phyloP scores from a whole-genome alignment of 176 grass and related monocot genomes.

The Oryza brachyantha region DNA sequence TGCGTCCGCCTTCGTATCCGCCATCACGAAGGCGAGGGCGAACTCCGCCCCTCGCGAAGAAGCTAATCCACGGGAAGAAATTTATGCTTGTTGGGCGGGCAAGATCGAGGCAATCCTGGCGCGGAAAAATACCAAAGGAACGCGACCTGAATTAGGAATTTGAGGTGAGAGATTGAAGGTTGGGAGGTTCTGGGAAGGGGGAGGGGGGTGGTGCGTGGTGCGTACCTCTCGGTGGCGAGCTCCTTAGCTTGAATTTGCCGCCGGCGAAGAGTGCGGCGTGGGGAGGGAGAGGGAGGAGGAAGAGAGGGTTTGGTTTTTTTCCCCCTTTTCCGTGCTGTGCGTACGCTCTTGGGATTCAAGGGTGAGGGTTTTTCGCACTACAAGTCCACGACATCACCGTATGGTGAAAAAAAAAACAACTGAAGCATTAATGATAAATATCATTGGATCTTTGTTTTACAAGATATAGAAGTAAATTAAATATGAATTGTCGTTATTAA shows the following conservation, averaged over 20 bases:
- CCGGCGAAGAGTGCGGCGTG: neutral
- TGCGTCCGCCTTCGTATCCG: constrained; percentile 29
- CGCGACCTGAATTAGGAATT: constrained; percentile 8
- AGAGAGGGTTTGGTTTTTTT: constrained; percentile 30
- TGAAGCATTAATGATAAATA: too few species aligned
- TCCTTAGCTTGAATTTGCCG: constrained; percentile 28
- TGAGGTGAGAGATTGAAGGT: neutral
- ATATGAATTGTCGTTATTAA: too few species aligned
- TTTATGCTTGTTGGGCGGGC: neutral
- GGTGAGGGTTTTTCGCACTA: too few species aligned
- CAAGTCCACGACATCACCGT: too few species aligned
- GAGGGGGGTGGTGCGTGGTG: too few species aligned
- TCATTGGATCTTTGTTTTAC: too few species aligned
- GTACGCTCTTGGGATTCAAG: too few species aligned
- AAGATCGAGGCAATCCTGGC: constrained; percentile 9
- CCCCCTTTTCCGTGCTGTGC: neutral
- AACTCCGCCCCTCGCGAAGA: neutral
- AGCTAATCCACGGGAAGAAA: constrained; percentile 22
- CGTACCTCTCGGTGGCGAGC: constrained; percentile 19
- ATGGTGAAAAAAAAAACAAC: too few species aligned
- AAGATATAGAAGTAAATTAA: too few species aligned
- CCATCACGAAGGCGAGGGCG: constrained; percentile 30
- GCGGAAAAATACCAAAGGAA: neutral
- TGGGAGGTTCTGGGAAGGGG: neutral
- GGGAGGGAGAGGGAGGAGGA: neutral